phyloP scores from a whole-genome alignment of 495 filamentous ascomycete species.

The Elaphomyces granulatus region DNA sequence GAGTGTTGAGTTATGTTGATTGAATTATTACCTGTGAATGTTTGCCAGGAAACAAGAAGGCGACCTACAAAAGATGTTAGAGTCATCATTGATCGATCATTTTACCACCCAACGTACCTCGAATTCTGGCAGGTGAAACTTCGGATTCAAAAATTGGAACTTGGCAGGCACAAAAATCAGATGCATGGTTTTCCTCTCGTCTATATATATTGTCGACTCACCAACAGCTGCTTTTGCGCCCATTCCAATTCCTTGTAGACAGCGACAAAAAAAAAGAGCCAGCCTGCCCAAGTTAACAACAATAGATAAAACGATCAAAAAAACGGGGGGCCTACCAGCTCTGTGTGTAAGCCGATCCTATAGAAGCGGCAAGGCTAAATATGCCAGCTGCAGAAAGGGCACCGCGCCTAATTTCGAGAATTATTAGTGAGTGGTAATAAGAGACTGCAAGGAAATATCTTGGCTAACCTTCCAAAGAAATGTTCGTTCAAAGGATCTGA shows the following conservation, averaged over 20 bases:
- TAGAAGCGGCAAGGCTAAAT: conserved; percentile 1
- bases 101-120: too few relatives aligned
- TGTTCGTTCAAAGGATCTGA: conserved; percentile 4
- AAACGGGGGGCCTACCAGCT: conserved; percentile 1
- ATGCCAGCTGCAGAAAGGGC: conserved; percentile 3
- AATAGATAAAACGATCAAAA: not conserved
- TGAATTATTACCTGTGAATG: conserved; percentile 4
- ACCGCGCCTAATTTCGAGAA: not conserved
- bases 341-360: conserved; percentile 2
- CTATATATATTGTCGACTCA: too few relatives aligned
- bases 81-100: too few relatives aligned
- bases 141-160: conserved; percentile 7
- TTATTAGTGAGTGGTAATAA: too few relatives aligned
- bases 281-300: conserved; percentile 1
- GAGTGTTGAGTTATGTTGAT: too few relatives aligned
- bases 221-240: conserved; percentile 4
- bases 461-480: not conserved
- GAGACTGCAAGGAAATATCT: not conserved
- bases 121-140: conserved; percentile 6
- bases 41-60: conserved; percentile 4
- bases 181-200: too few relatives aligned
- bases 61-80: conserved; percentile 3
- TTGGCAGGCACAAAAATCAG: too few relatives aligned
- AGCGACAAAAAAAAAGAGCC: not conserved
- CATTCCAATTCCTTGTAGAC: conserved; percentile 4